Evolutionary conservation across 2,329 filamentous ascomycete genomes (phyloP), one percentile per base, ranked within the genome.

Genomic region (Ceratocystis diversiconidia): DNA sequence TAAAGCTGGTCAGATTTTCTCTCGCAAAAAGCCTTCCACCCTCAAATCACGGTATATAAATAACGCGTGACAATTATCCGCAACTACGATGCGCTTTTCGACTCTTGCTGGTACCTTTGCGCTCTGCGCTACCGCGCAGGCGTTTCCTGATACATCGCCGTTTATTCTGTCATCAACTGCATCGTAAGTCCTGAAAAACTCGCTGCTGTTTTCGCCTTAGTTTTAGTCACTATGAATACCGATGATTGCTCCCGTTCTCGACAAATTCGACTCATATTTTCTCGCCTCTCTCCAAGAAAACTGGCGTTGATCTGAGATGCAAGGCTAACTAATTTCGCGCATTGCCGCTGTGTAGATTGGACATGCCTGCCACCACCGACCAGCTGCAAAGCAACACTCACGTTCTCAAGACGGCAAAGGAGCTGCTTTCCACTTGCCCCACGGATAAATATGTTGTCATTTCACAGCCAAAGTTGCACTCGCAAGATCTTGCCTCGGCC

Each of bases 91-190:
- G 84, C 82, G 80, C 78, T 72, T 80, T 72, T 80, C 79, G 65
- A 73, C 76, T 72, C 72, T 80, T 72, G 75, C 78, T 68, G 74
- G 79, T 70, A 73, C 82, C 62, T 75, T 83, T 72, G 80, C 80
- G 69, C 75, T 83, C 71, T 79, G 82, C 70, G 80, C 82, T 68
- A 79, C 80, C 28, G 85, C 81, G 57, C 78, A 84, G 68, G 92
- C 90, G 30, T 94, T 96, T 74, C 85, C 84, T 69, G 87, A 96
- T 75, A 90, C 92, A 1, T 92, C 90, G 65, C 92, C 94, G 19
- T 94, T 96, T 75, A 82, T 96, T 73, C 78, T 96, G 70, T 87
- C 95, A 74, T 96, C 92, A 41, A 92, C 87, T 59, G 82, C 87
- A 69, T 79, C 86, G 92, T 96, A 86, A 72, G 86, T 72, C 64